phyloP scores from a whole-genome alignment of 345 rosid genomes.

The Ceriops decandra region DNA sequence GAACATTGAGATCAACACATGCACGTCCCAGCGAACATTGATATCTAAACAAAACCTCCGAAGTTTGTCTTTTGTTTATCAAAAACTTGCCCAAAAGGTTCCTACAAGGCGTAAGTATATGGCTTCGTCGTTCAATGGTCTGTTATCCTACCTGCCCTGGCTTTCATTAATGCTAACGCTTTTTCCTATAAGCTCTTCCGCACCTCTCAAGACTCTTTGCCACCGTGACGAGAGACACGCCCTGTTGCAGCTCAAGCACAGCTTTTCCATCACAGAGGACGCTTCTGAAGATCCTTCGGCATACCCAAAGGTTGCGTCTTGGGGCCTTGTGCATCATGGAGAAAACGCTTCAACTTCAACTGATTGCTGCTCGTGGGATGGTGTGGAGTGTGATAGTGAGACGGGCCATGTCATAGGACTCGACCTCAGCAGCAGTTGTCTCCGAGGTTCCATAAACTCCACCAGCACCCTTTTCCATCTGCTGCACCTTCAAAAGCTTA shows the following conservation, averaged over 20 bases:
- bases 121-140: too few species aligned
- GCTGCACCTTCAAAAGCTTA: slow-evolving; percentile 18
- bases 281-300: slow-evolving; percentile 1
- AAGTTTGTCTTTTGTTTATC: too few species aligned
- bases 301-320: slow-evolving; percentile 2
- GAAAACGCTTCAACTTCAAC: neutral
- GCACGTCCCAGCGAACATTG: too few species aligned
- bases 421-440: slow-evolving; percentile 12
- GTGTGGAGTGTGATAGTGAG: slow-evolving; percentile 3
- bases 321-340: neutral
- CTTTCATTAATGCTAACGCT: too few species aligned
- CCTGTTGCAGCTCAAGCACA: slow-evolving; percentile 11
- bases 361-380: slow-evolving; percentile 25
- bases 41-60: too few species aligned
- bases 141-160: too few species aligned
- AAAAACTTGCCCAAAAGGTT: too few species aligned
- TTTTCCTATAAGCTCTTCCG: too few species aligned
- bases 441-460: slow-evolving; percentile 20
- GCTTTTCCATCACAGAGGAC: neutral
- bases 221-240: neutral
- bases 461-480: slow-evolving; percentile 17
- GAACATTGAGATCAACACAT: too few species aligned
- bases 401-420: slow-evolving; percentile 9
- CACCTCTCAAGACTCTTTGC: neutral
- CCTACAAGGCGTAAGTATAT: too few species aligned